Evolutionary conservation across 345 rosid species (phyloP).

Genomic region (Nephelium lappaceum): DNA sequence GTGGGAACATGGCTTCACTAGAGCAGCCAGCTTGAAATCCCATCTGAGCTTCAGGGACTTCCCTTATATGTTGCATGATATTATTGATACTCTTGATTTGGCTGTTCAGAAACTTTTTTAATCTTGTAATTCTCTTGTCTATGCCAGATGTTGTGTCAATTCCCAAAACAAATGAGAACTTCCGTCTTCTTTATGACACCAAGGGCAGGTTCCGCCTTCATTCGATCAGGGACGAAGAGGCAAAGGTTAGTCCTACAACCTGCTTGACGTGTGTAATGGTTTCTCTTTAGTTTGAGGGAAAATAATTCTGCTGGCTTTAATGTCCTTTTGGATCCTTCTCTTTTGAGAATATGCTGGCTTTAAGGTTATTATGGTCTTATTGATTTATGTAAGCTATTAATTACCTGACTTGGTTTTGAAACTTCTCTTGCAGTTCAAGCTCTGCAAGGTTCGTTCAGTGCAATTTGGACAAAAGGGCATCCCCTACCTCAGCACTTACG

Average conservation of each 20-base stretch:
- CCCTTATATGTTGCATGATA: neutral
- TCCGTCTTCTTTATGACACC: slow-evolving; percentile 83
- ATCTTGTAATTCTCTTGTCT: neutral
- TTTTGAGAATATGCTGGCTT: neutral
- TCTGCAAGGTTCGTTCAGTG: slow-evolving; percentile 58
- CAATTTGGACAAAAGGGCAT: slow-evolving; percentile 62
- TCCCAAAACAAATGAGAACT: slow-evolving; percentile 87
- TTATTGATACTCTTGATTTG: neutral
- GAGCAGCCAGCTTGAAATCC: neutral
- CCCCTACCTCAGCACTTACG: slow-evolving; percentile 61
- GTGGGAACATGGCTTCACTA: neutral
- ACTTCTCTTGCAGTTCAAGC: slow-evolving; percentile 41
- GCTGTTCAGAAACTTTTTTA: neutral
- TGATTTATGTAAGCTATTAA: neutral
- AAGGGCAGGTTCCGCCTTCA: slow-evolving; percentile 90
- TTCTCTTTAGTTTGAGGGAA: neutral
- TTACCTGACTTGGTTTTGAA: neutral
- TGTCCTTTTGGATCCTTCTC: neutral
- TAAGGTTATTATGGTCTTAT: neutral
- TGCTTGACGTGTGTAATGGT: neutral
- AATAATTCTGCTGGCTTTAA: neutral
- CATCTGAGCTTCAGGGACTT: neutral
- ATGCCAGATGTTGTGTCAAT: slow-evolving; percentile 74
- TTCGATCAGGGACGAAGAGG: slow-evolving; percentile 75
- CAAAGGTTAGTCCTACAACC: slow-evolving; percentile 53